These are phyloP conservation scores for Cymbopogon citratus DNA, from an alignment of 176 grass and related monocot species.

Conservation along the genomic window DNA sequence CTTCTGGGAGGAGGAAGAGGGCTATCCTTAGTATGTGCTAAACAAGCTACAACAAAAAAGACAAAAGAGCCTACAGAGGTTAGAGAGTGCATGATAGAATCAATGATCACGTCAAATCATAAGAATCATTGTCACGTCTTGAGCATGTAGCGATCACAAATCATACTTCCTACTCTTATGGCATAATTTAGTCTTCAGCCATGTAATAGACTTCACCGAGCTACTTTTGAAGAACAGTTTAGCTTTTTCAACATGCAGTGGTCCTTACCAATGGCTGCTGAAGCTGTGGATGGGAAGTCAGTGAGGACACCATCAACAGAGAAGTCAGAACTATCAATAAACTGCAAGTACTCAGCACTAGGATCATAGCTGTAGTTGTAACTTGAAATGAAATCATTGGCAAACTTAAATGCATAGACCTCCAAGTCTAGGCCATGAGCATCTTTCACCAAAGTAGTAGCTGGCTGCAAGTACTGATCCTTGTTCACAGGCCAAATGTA, in stretches of 20 bases:
- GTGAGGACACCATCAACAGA: conserved; percentile 68
- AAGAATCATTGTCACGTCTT: neutral
- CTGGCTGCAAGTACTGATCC: conserved; percentile 47
- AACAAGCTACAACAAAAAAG: conserved; percentile 67
- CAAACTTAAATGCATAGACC: conserved; percentile 62
- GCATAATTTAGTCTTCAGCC: neutral
- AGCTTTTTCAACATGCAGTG: neutral
- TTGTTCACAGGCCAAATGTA: conserved; percentile 83
- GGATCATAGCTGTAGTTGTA: conserved; percentile 97
- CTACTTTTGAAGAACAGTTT: conserved; percentile 15
- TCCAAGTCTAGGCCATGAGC: conserved; percentile 60
- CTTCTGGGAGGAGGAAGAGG: conserved; percentile 25
- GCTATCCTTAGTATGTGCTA: conserved; percentile 61
- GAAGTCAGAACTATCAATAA: conserved; percentile 67
- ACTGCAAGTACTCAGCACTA: conserved; percentile 71
- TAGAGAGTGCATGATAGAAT: neutral
- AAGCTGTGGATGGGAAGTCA: conserved; percentile 85
- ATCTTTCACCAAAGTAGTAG: conserved; percentile 70
- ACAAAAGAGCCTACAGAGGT: neutral
- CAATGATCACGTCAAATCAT: neutral
- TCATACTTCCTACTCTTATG: neutral
- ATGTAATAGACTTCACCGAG: neutral
- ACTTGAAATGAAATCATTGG: conserved; percentile 57
- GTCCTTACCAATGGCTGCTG: conserved; percentile 64
- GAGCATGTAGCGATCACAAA: neutral